Evolutionary conservation across 2,329 filamentous ascomycete species (phyloP).

Genomic region (Phyllosticta ampelicida): DNA sequence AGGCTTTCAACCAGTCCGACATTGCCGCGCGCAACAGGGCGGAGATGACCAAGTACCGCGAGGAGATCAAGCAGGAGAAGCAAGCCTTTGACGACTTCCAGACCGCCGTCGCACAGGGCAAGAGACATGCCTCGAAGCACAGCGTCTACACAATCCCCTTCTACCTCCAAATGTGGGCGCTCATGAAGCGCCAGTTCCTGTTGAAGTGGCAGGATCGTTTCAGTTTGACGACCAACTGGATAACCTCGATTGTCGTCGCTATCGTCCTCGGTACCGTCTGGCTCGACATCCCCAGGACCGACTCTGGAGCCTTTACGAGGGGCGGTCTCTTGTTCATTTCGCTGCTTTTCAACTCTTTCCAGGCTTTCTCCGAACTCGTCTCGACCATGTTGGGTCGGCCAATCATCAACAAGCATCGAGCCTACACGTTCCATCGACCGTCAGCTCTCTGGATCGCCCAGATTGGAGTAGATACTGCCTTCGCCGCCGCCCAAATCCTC

Average conservation of each 20-base stretch:
- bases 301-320: slow-evolving; percentile 64
- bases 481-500: slow-evolving; percentile 59
- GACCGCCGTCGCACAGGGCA: slow-evolving; percentile 63
- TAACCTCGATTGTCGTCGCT: slow-evolving; percentile 59
- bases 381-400: slow-evolving; percentile 64
- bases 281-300: slow-evolving; percentile 53
- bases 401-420: slow-evolving; percentile 74
- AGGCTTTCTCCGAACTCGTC: slow-evolving; percentile 68
- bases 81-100: slow-evolving; percentile 66
- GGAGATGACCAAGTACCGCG: slow-evolving; percentile 61
- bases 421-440: slow-evolving; percentile 73
- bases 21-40: slow-evolving; percentile 45
- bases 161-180: slow-evolving; percentile 68
- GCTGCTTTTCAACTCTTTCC: slow-evolving; percentile 78
- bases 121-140: slow-evolving; percentile 59
- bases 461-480: slow-evolving; percentile 66
- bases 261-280: slow-evolving; percentile 74
- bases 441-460: slow-evolving; percentile 76
- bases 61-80: slow-evolving; percentile 52
- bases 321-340: slow-evolving; percentile 73
- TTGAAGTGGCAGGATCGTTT: slow-evolving; percentile 82
- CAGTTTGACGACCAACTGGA: slow-evolving; percentile 63
- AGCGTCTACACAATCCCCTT: slow-evolving; percentile 80
- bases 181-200: slow-evolving; percentile 74
- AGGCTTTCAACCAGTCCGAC: slow-evolving; percentile 58